phyloP scores from a whole-genome alignment of 306 rosid genomes.

The Arachis stenosperma region DNA sequence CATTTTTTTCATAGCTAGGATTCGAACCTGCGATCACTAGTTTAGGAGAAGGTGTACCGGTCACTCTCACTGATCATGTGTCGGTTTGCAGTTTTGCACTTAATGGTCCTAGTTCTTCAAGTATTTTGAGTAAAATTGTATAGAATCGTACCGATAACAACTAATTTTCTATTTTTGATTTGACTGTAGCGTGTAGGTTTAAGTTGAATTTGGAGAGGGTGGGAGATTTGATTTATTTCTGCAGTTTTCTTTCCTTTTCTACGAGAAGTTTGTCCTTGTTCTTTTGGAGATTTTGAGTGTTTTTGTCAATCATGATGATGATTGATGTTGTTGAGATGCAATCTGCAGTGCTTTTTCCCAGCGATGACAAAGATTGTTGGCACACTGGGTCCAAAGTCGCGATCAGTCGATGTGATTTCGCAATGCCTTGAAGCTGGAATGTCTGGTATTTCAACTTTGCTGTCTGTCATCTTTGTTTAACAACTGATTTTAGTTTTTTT shows the following conservation, averaged over 20 bases:
- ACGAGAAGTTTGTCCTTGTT: neutral
- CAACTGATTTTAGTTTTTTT: neutral
- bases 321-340: slow-evolving; percentile 35
- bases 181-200: neutral
- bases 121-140: too few relatives aligned
- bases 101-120: too few relatives aligned
- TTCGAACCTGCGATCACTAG: too few relatives aligned
- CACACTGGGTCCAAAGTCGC: slow-evolving; percentile 81
- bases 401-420: slow-evolving; percentile 70
- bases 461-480: slow-evolving; percentile 10
- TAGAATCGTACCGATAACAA: neutral
- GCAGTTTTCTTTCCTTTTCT: neutral
- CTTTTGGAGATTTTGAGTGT: slow-evolving; percentile 24
- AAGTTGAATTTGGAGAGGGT: neutral
- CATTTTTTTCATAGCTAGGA: too few relatives aligned
- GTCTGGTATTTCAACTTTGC: slow-evolving; percentile 64
- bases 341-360: slow-evolving; percentile 70
- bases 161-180: too few relatives aligned
- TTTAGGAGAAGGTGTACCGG: too few relatives aligned
- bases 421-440: slow-evolving; percentile 82
- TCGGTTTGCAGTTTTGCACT: too few relatives aligned
- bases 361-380: slow-evolving; percentile 92
- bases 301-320: slow-evolving; percentile 21
- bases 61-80: too few relatives aligned
- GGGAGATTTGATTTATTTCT: neutral